Conservation (phyloP, 2,329 filamentous ascomycete genomes). For the Leptosphaerulina australis region DNA sequence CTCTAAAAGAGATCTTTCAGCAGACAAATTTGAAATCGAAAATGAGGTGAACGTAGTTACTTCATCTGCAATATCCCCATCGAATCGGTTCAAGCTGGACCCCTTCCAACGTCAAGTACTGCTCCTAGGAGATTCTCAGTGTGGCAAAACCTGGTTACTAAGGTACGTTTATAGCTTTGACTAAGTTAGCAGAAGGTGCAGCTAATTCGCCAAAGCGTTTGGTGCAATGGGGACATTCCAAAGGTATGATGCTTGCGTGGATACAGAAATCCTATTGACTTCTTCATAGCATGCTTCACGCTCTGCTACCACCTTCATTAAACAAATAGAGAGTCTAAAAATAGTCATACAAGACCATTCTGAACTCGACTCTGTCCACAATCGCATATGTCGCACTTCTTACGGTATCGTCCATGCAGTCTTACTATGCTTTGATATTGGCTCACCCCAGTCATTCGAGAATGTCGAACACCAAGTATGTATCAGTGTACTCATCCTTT, state of each 20-base stretch:
- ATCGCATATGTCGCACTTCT: not conserved
- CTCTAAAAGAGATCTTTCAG: constrained; percentile 2
- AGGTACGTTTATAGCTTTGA: constrained; percentile 6
- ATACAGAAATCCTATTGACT: not conserved
- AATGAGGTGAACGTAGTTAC: not conserved
- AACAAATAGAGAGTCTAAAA: not conserved
- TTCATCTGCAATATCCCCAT: not conserved
- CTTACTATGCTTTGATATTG: constrained; percentile 27
- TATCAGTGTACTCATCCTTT: not conserved
- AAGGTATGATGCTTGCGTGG: not conserved
- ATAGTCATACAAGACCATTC: constrained; percentile 1
- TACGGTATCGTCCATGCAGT: constrained; percentile 12
- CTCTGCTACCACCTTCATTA: not conserved
- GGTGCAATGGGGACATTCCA: constrained; percentile 1
- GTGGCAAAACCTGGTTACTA: constrained; percentile 17
- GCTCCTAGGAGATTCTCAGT: constrained; percentile 17
- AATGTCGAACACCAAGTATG: constrained; percentile 19
- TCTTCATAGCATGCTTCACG: not conserved
- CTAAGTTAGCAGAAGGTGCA: too few species aligned
- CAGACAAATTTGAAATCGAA: constrained; percentile 2
- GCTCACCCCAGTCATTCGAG: constrained; percentile 13
- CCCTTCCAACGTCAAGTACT: constrained; percentile 12
- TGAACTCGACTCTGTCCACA: not conserved
- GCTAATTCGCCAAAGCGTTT: not conserved
- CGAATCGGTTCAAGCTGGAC: not conserved